These are phyloP conservation scores for Fusarium devonianum DNA, from an alignment of 2,329 filamentous ascomycete genomes.

Conservation along the genomic window DNA sequence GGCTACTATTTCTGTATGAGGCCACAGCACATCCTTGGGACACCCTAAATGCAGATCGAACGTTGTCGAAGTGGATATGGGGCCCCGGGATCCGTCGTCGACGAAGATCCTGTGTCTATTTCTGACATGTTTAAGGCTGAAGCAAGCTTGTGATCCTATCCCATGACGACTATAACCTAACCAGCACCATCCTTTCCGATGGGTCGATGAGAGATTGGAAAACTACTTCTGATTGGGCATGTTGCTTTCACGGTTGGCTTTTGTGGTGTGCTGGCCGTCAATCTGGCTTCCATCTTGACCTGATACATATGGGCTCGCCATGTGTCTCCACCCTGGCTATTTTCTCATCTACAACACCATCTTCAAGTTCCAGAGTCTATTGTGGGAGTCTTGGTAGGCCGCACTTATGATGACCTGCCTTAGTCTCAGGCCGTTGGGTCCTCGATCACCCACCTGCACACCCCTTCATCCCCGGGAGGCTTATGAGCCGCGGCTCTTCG, in stretches of 20 bases:
- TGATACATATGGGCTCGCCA: conserved; percentile 21
- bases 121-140: conserved; percentile 12
- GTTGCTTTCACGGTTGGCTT: conserved; percentile 1
- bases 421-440: conserved; percentile 3
- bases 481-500: conserved; percentile 22
- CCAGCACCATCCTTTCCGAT: conserved; percentile 3
- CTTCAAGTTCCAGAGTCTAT: conserved; percentile 5
- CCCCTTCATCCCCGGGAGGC: conserved; percentile 11
- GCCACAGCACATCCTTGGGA: conserved; percentile 1
- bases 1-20: not conserved
- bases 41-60: conserved; percentile 14
- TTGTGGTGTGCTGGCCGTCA: conserved; percentile 25
- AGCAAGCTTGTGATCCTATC: conserved; percentile 1
- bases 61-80: not conserved
- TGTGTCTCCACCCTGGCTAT: conserved; percentile 19
- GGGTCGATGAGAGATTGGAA: not conserved
- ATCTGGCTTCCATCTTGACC: conserved; percentile 26
- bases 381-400: conserved; percentile 6
- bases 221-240: conserved; percentile 10
- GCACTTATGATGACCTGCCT: conserved; percentile 5
- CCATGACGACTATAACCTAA: conserved; percentile 4
- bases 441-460: conserved; percentile 17
- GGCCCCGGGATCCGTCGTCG: not conserved
- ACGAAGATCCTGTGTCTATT: conserved; percentile 18
- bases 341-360: conserved; percentile 11